phyloP scores from a whole-genome alignment of 2,329 filamentous ascomycete species.

The Orbilia brochopaga region DNA sequence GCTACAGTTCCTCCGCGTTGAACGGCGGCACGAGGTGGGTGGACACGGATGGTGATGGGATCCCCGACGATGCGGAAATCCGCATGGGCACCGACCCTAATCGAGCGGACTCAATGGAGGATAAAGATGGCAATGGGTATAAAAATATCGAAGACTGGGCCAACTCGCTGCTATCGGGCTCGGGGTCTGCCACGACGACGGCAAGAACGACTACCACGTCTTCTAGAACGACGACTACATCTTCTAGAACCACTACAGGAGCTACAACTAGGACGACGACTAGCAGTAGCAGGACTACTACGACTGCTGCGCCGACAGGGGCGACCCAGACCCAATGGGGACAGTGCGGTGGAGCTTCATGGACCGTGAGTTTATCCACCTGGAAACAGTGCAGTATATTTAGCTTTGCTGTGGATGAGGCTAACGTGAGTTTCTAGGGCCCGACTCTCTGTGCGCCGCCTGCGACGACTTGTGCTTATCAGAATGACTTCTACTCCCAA shows the following conservation, averaged over 20 bases:
- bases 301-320: slow-evolving; percentile 18
- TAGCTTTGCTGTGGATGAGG: background rate
- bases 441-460: slow-evolving; percentile 35
- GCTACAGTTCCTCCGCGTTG: slow-evolving; percentile 59
- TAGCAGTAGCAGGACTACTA: slow-evolving; percentile 1
- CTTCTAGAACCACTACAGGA: slow-evolving; percentile 10
- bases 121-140: slow-evolving; percentile 60
- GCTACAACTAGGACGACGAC: slow-evolving; percentile 15
- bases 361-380: slow-evolving; percentile 26
- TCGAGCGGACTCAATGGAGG: slow-evolving; percentile 59
- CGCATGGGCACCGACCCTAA: slow-evolving; percentile 59
- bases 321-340: slow-evolving; percentile 24
- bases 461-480: slow-evolving; percentile 24
- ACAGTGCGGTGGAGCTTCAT: slow-evolving; percentile 36
- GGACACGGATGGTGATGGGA: slow-evolving; percentile 63
- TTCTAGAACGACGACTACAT: slow-evolving; percentile 26
- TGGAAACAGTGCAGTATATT: background rate
- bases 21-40: slow-evolving; percentile 58
- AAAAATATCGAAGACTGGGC: slow-evolving; percentile 63
- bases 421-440: slow-evolving; percentile 19
- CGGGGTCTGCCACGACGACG: slow-evolving; percentile 8
- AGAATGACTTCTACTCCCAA: slow-evolving; percentile 31
- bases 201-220: slow-evolving; percentile 20
- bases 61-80: slow-evolving; percentile 62
- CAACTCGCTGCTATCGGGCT: slow-evolving; percentile 60